Conservation (phyloP, 2,329 filamentous ascomycete genomes). For the Rhinocladiella mackenziei region DNA sequence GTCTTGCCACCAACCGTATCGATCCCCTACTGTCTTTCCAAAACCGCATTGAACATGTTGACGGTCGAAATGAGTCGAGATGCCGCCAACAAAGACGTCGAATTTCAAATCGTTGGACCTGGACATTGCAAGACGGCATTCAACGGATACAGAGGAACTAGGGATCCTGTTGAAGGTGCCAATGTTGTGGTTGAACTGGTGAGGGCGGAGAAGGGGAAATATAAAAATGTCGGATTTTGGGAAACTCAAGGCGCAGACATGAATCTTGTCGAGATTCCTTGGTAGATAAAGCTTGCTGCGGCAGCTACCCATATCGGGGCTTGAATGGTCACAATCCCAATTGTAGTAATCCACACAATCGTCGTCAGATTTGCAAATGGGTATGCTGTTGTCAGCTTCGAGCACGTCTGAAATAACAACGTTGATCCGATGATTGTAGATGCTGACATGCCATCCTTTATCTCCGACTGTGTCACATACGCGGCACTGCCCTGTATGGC, state of each 20-base stretch:
- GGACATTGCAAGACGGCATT: constrained; percentile 22
- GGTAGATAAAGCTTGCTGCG: too few relatives aligned
- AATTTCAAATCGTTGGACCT: constrained; percentile 9
- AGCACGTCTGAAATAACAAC: constrained; percentile 25
- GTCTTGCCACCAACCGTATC: constrained; percentile 8
- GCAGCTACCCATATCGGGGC: too few relatives aligned
- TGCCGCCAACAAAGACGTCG: constrained; percentile 5
- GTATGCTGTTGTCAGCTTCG: constrained; percentile 23
- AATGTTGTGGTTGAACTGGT: constrained; percentile 19
- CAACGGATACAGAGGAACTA: constrained; percentile 9
- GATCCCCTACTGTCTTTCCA: constrained; percentile 17
- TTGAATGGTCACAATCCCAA: too few relatives aligned
- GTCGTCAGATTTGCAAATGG: constrained; percentile 19
- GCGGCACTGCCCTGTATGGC: constrained; percentile 23
- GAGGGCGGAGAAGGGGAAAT: constrained; percentile 1
- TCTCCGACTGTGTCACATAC: constrained; percentile 26
- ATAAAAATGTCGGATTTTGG: constrained; percentile 12
- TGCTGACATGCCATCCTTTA: constrained; percentile 23
- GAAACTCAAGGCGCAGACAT: constrained; percentile 10
- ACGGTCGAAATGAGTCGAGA: constrained; percentile 18
- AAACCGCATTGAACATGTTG: constrained; percentile 20
- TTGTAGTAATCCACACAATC: constrained; percentile 27
- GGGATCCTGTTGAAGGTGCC: constrained; percentile 15
- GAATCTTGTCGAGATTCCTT: too few relatives aligned
- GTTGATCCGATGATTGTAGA: constrained; percentile 26